phyloP scores from a whole-genome alignment of 2,329 filamentous ascomycete species.

The Ophiostoma himal-ulmi region DNA sequence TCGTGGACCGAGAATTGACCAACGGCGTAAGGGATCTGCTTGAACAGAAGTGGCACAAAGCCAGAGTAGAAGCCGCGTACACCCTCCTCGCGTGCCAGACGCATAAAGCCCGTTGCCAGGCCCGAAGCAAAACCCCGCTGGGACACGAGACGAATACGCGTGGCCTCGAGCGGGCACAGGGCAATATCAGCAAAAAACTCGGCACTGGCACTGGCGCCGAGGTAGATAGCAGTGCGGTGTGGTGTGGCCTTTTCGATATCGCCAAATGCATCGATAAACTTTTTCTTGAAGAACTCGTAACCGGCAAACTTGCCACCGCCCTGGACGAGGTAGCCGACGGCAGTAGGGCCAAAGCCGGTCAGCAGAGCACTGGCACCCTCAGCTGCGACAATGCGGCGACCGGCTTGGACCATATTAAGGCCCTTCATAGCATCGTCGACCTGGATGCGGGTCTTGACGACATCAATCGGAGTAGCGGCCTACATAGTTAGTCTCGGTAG shows the following conservation, averaged over 20 bases:
- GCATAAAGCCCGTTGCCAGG: conserved; percentile 64
- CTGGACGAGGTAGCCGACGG: conserved; percentile 83
- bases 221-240: conserved; percentile 58
- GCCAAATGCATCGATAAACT: conserved; percentile 65
- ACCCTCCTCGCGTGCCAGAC: conserved; percentile 71
- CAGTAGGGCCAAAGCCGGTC: conserved; percentile 79
- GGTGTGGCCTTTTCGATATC: conserved; percentile 42
- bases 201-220: conserved; percentile 62
- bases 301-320: conserved; percentile 87
- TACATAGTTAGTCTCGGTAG: conserved; percentile 25
- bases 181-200: conserved; percentile 73
- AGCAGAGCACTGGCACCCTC: conserved; percentile 75
- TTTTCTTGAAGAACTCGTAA: conserved; percentile 93
- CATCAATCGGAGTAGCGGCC: conserved; percentile 53
- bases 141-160: conserved; percentile 69
- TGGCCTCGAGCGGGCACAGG: conserved; percentile 87
- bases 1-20: conserved; percentile 93
- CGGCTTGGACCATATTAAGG: conserved; percentile 72
- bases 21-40: conserved; percentile 90
- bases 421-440: conserved; percentile 83
- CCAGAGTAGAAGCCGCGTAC: conserved; percentile 84
- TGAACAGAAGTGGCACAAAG: conserved; percentile 79
- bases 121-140: conserved; percentile 72
- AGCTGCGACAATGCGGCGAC: conserved; percentile 67
- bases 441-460: conserved; percentile 88